Percentiles rank a stretch among this genome's conserved stretches.
These are phyloP conservation scores for Achlya hypogyna DNA, from an alignment of 352 stramenopile genomes.

Conservation along the genomic window DNA sequence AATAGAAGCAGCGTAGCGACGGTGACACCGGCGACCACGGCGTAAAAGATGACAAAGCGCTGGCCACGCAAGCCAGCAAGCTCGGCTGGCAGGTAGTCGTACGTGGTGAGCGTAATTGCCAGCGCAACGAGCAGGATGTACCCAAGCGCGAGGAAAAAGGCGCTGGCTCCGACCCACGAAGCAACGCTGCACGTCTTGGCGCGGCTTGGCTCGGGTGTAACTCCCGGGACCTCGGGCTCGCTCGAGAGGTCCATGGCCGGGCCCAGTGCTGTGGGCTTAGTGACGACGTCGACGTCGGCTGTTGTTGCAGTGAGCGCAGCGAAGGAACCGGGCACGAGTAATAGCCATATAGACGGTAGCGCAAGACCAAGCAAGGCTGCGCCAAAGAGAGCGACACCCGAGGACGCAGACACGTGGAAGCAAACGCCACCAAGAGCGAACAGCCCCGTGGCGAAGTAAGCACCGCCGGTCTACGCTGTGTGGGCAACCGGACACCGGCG, in stretches of 20 bases:
- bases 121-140: slow-evolving; percentile 2
- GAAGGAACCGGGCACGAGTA: neutral
- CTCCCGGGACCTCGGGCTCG: neutral
- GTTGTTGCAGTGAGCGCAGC: neutral
- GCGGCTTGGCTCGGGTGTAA: neutral
- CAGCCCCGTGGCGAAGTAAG: neutral
- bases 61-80: slow-evolving; percentile 1
- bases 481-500: too few relatives aligned
- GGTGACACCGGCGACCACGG: neutral
- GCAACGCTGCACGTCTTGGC: neutral
- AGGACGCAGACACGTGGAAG: neutral
- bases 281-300: neutral
- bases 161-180: neutral
- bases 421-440: neutral
- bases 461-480: neutral
- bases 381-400: neutral
- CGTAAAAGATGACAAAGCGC: slow-evolving; percentile 6
- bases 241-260: too few relatives aligned
- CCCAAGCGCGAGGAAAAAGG: neutral
- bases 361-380: neutral
- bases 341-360: neutral
- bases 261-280: neutral
- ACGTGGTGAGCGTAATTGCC: slow-evolving; percentile 8
- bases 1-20: neutral
- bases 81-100: slow-evolving; percentile 14